A percentile compares a stretch with the other conserved stretches of the same genome.
Conservation (phyloP, 306 rosid species). For the Quercus dentata region DNA sequence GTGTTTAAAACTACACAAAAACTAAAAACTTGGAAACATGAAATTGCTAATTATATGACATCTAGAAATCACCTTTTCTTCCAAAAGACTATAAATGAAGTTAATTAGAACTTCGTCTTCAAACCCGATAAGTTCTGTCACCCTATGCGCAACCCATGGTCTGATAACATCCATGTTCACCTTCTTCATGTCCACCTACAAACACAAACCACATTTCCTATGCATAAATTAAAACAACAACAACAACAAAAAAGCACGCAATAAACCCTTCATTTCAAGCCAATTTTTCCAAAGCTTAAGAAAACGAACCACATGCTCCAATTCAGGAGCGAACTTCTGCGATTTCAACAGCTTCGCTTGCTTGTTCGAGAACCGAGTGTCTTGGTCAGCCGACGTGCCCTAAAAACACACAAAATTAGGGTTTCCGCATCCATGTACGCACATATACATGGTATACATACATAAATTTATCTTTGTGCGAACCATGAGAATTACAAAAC, state of each 20-base stretch:
- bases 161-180: constrained; percentile 87
- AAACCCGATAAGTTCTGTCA: constrained; percentile 90
- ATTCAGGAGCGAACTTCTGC: constrained; percentile 92
- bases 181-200: constrained; percentile 79
- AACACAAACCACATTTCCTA: constrained; percentile 36
- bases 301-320: constrained; percentile 82
- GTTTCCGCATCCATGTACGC: not conserved
- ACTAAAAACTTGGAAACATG: not conserved
- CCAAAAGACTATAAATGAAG: constrained; percentile 90
- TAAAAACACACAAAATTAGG: constrained; percentile 27
- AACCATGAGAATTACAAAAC: not conserved
- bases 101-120: constrained; percentile 98
- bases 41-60: not conserved
- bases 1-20: not conserved
- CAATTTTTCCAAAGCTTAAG: not conserved
- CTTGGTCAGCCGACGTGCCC: constrained; percentile 99
- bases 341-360: constrained; percentile 93
- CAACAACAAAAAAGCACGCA: not conserved
- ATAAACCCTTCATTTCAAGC: not conserved
- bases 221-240: constrained; percentile 8
- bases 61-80: constrained; percentile 66
- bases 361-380: constrained; percentile 96
- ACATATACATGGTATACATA: not conserved
- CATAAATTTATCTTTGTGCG: no score
- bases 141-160: constrained; percentile 91